Conservation (phyloP, 345 rosid species). For the Populus nigra region DNA sequence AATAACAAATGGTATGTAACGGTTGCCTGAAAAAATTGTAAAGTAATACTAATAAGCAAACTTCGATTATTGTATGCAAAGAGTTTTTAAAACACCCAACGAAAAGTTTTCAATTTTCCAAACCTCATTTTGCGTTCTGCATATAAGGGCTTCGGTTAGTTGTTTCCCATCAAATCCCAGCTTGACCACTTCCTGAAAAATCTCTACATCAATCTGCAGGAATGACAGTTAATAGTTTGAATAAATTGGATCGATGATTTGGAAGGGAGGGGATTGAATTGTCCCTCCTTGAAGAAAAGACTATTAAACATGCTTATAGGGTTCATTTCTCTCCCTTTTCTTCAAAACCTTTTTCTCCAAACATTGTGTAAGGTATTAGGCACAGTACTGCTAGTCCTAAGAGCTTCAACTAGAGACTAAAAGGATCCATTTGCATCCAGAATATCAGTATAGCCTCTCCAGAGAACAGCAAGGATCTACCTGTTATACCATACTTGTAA, state of each 20-base stretch:
- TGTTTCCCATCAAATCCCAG: constrained; percentile 70
- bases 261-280: no score
- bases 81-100: background rate
- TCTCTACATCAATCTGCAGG: constrained; percentile 75
- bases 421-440: no score
- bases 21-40: constrained; percentile 59
- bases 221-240: background rate
- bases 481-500: no score
- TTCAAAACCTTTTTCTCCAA: no score
- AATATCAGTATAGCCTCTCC: no score
- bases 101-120: constrained; percentile 16
- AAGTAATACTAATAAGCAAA: background rate
- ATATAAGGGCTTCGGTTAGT: constrained; percentile 61
- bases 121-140: constrained; percentile 73
- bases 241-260: background rate
- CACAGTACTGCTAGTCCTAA: no score
- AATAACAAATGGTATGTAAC: constrained; percentile 80
- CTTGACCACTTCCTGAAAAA: constrained; percentile 57
- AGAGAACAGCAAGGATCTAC: no score
- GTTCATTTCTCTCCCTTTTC: no score
- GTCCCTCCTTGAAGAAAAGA: no score
- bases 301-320: no score
- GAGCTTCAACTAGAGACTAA: no score
- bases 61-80: background rate
- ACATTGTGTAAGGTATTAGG: no score